Evolutionary conservation across 768 basidiomycete genomes (phyloP), one percentile per base, ranked within the genome.

Genomic region (Mycena polygramma): DNA sequence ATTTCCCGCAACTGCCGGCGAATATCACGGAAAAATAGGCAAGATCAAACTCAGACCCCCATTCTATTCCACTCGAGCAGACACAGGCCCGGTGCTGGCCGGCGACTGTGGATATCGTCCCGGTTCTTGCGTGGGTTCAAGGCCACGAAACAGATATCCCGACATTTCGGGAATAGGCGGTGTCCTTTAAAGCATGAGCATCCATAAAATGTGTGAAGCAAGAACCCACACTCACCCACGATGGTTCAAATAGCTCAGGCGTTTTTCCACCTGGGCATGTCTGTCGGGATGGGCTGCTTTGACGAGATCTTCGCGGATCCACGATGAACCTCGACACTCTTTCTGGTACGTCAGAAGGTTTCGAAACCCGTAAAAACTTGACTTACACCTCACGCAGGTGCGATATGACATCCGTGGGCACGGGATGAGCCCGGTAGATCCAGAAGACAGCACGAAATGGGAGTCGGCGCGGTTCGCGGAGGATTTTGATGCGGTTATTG

Each of bases 381-480:
- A 51, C 19, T 7, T 49, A 14, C 48, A 20, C 22, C n/a, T 4
- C 14, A 9, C 30, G 52, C 14, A 53, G 26, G 26, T 53, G 13
- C 24, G 52, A 13, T 53, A 53, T 26, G 26, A 53, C 52, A 53
- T 30, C 17, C 52, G 52, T 10, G 26, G 52, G 3, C 52, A 53
- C 43, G 57, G 41, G n/a, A 24, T 26, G 55, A 57, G 55, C 37
- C 19, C 55, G 7, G 22, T 58, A 24, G 57, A 58, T 14, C 13
- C 41, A n/a, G 24, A 36, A 36, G 35, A 55, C 9, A 39, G 36
- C 15, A 6, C 24, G 24, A 35, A 24, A 26, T 58, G 57, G 41
- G 24, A 58, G 19, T 58, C 57, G 41, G n/a, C 22, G 22, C 41
- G 57, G 0, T 58, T 58, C 24, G 57, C 57, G 19, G 41, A 58